Percentiles rank a stretch among this genome's conserved stretches.
Conservation (phyloP, 345 rosid species). For the Crucihimalaya himalaica region DNA sequence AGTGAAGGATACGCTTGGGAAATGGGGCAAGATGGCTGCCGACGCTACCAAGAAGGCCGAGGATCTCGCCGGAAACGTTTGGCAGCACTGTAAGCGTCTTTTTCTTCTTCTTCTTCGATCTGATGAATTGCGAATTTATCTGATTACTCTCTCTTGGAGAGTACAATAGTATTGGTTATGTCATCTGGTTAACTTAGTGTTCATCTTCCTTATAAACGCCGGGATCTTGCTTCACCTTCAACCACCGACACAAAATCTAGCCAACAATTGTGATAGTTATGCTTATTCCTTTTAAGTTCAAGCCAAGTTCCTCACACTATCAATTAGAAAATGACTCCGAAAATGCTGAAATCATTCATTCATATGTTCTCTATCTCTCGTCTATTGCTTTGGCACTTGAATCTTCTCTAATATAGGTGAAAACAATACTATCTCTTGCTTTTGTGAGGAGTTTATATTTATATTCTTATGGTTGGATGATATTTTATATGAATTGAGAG, state of each 20-base stretch:
- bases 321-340: not conserved
- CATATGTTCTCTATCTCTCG: not conserved
- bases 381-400: not conserved
- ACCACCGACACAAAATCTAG: slow-evolving; percentile 1
- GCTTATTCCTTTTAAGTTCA: not conserved
- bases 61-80: slow-evolving; percentile 90
- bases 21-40: slow-evolving; percentile 86
- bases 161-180: not conserved
- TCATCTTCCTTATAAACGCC: not conserved
- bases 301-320: not conserved
- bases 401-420: not conserved
- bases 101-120: not conserved
- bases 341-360: not conserved
- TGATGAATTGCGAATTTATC: not conserved
- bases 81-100: slow-evolving; percentile 71
- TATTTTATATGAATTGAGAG: not conserved
- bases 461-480: not conserved
- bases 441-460: not conserved
- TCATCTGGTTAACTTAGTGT: not conserved
- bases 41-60: slow-evolving; percentile 92
- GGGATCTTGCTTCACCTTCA: not conserved
- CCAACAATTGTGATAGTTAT: not conserved
- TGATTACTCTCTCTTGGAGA: not conserved
- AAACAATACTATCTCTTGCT: not conserved
- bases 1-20: slow-evolving; percentile 82